Evolutionary conservation across 352 stramenopile species (phyloP).

Genomic region (Phytophthora brassicae): DNA sequence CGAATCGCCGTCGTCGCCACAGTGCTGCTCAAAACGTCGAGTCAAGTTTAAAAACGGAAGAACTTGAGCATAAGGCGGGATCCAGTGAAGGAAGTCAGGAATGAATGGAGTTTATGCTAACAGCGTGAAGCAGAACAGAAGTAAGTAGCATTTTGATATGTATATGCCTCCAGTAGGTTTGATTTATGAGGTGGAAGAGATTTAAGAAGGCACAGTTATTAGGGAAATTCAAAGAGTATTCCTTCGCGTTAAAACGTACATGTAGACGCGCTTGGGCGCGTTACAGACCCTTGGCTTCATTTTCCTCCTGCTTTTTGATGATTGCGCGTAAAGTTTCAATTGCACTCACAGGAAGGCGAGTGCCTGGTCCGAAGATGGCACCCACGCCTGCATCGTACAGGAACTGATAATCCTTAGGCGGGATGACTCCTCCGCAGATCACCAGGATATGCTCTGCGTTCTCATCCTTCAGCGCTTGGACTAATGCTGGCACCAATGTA

Average conservation of each 20-base stretch:
- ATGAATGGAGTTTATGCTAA: too few species aligned
- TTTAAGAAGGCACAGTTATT: constrained; percentile 14
- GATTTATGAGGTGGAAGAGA: constrained; percentile 24
- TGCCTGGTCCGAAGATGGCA: constrained; percentile 96
- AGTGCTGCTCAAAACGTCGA: constrained; percentile 10
- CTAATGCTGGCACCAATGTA: constrained; percentile 93
- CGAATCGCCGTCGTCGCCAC: constrained; percentile 10
- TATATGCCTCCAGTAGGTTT: constrained; percentile 22
- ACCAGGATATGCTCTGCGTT: constrained; percentile 94
- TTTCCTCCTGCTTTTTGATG: constrained; percentile 54
- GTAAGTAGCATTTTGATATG: constrained; percentile 27
- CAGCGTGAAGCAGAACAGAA: neutral
- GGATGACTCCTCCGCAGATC: constrained; percentile 96
- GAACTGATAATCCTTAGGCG: constrained; percentile 95
- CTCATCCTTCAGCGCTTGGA: constrained; percentile 90
- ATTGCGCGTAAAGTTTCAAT: constrained; percentile 54
- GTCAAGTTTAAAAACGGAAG: constrained; percentile 5
- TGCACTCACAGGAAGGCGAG: constrained; percentile 87
- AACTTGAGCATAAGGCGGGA: constrained; percentile 21
- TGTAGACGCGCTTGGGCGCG: too few species aligned
- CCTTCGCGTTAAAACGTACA: too few species aligned
- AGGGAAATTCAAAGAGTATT: neutral
- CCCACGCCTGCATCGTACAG: constrained; percentile 91
- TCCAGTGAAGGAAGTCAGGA: constrained; percentile 31
- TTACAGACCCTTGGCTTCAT: constrained; percentile 42